Evolutionary conservation across 179 eudicot species (phyloP), one percentile per base, ranked within the genome.

Genomic region (Silene noctiflora): DNA sequence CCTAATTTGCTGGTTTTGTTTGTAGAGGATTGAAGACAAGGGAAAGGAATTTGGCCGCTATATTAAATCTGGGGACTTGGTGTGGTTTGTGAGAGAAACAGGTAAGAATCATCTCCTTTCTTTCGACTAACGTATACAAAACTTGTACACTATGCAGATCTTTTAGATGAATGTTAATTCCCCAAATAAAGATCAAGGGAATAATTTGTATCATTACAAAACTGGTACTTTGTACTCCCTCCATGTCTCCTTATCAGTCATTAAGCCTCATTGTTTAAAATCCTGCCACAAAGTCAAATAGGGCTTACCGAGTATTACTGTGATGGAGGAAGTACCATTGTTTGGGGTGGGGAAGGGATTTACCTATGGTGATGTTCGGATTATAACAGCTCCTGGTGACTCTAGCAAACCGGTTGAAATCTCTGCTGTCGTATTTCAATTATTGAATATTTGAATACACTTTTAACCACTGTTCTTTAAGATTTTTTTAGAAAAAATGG

Each of bases 31-130:
- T 79, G 97, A 95, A 82, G 98, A 88, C 81, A 95, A 91, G 81
- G 99, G 99, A 64, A 95, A 84, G 84, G 99, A 93, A 0, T 95
- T 85, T 78, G 99, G 99, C 14, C 86, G 89, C 20, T 83, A 79
- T 79, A 78, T 91, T 60, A 89, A 86, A 84, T 89, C 93, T 22
- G 99, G 99, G 76, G 87, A 83, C 16, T 83, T 91, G 72, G 80
- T 80, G 58, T 95, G 99, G 99, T 95, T 95, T 84, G 98, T 95
- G 44, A 90, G 99, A 87, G 97, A 95, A 88, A 95, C 99, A 84
- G 99, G 99, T 95, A 81, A 72, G 4, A 13, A 5, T 14, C 2
- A 13, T 9, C 35, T 25, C n/a, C n/a, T 51, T 46, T 13, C 56
- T 53, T 25, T 9, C 1, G 13, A 19, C 13, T 1, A 17, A 20